These are phyloP conservation scores for Trypanosoma melophagium DNA, from an alignment of 208 protist species.

Conservation along the genomic window DNA sequence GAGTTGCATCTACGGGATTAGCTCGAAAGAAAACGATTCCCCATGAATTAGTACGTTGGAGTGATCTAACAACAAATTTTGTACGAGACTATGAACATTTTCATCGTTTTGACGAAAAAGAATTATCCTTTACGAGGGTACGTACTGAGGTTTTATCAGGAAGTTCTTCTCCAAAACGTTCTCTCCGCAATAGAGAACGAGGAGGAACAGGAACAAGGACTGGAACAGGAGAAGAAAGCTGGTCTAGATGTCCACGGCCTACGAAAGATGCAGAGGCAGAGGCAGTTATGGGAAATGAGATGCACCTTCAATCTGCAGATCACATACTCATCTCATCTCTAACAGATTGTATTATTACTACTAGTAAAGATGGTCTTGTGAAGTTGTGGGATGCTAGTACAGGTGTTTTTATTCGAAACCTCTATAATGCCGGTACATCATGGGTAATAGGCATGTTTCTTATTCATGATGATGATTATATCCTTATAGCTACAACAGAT, in stretches of 20 bases:
- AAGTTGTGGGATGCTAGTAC: conserved; percentile 69
- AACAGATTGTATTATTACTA: conserved; percentile 53
- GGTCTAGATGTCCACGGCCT: conserved; percentile 11
- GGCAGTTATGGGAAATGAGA: conserved; percentile 34
- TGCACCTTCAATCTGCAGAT: conserved; percentile 68
- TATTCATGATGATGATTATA: conserved; percentile 66
- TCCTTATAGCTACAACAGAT: conserved; percentile 77
- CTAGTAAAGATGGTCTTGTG: conserved; percentile 77
- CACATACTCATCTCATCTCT: conserved; percentile 47
- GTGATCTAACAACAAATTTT: conserved; percentile 80
- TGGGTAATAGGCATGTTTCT: conserved; percentile 80
- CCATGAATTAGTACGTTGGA: conserved; percentile 69
- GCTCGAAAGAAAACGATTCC: not conserved
- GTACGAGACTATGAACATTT: conserved; percentile 49
- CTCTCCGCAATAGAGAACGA: not conserved
- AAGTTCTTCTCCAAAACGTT: not conserved
- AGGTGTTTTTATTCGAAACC: conserved; percentile 60
- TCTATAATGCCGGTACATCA: conserved; percentile 64
- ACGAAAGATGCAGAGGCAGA: conserved; percentile 40
- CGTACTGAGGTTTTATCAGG: not conserved
- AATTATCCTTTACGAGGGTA: conserved; percentile 18
- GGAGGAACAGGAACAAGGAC: not conserved
- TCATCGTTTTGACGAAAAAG: conserved; percentile 19
- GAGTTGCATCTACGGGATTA: not conserved
- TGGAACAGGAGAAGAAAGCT: not conserved